A percentile compares a stretch with the other conserved stretches of the same genome.
phyloP scores from a whole-genome alignment of 1,284 basidiomycete species.

The Fomitopsis betulina region DNA sequence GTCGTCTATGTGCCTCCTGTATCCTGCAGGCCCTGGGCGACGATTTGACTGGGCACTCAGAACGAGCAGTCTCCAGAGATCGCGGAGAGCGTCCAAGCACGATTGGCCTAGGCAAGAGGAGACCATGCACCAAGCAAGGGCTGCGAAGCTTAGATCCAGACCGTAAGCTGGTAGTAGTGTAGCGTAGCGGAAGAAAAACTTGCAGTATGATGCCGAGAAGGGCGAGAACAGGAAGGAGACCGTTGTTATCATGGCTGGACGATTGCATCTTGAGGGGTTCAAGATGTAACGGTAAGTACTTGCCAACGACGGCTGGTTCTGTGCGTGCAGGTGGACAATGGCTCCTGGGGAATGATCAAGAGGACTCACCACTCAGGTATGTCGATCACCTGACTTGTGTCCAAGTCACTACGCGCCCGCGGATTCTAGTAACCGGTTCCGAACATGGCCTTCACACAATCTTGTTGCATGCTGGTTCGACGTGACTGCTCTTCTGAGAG shows the following conservation, averaged over 20 bases:
- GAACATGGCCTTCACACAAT: no score
- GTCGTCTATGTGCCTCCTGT: conserved; percentile 32
- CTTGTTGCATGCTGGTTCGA: no score
- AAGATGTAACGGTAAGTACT: no score
- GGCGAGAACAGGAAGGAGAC: conserved; percentile 23
- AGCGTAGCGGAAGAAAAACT: conserved; percentile 12
- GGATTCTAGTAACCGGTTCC: no score
- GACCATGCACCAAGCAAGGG: conserved; percentile 57
- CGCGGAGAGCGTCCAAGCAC: conserved; percentile 36
- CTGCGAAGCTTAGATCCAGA: conserved; percentile 36
- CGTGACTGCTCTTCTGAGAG: no score
- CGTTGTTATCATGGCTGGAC: background rate
- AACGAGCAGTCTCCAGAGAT: conserved; percentile 38
- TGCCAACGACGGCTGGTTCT: no score
- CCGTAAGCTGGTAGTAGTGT: background rate
- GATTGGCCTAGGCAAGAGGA: conserved; percentile 61
- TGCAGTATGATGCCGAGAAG: conserved; percentile 43
- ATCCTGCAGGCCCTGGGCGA: conserved; percentile 24
- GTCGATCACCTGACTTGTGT: no score
- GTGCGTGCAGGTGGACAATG: no score
- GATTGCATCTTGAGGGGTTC: background rate
- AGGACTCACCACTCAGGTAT: no score
- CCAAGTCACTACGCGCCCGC: no score
- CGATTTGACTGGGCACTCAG: conserved; percentile 27
- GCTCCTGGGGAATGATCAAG: no score